A percentile compares a stretch with the other conserved stretches of the same genome.
Conservation (phyloP, 2,329 filamentous ascomycete genomes). For the Aspergillus luchuensis region DNA sequence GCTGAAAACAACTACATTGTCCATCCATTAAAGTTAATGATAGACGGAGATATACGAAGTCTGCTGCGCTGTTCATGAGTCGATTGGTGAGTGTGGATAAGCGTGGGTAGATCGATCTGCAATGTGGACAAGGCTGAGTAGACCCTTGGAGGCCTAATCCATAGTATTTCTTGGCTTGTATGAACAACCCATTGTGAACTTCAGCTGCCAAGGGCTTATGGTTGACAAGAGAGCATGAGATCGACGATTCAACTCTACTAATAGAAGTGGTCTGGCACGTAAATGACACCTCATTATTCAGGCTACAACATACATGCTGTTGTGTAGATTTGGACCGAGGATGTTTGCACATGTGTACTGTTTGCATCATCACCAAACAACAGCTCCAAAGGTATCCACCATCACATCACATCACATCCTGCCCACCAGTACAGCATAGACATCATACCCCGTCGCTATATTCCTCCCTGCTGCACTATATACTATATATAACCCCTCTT, state of each 20-base stretch:
- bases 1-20: neutral
- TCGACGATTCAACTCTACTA: neutral
- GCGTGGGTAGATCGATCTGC: neutral
- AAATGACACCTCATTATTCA: neutral
- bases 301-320: neutral
- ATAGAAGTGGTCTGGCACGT: neutral
- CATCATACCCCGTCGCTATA: neutral
- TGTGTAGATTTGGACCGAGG: neutral
- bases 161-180: too few relatives aligned
- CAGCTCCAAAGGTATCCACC: neutral
- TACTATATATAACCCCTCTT: neutral
- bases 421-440: neutral
- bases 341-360: neutral
- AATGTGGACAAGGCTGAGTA: neutral
- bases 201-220: too few relatives aligned
- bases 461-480: neutral
- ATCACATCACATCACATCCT: constrained; percentile 1
- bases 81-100: neutral
- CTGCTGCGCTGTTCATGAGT: neutral
- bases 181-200: too few relatives aligned
- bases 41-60: neutral
- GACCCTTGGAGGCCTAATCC: neutral
- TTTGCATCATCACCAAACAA: constrained; percentile 12
- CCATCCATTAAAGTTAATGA: too few relatives aligned
- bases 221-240: neutral